Base-by-base conservation (phyloP, 305 asterid species). In the Fraxinus floribunda region DNA sequence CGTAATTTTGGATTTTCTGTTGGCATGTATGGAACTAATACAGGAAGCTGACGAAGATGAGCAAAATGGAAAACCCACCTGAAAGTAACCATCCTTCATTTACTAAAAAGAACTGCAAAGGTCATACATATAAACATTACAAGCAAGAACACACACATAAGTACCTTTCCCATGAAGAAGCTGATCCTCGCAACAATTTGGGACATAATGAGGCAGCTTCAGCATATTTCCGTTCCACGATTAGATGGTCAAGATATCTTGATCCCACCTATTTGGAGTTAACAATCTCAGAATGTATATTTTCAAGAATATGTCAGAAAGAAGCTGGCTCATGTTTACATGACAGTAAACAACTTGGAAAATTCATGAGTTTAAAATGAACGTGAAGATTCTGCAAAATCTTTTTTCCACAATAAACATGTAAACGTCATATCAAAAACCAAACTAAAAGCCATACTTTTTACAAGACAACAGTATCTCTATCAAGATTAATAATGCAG, bases 1-100 rank as follows among this genome's bases (percentile, higher is more conserved):
- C 98, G 95, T 81, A 96, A 91, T 86, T 91, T 93, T 85, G 99
- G 99, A 86, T 92, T 92, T 84, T 96, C 97, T 73, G 97, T 92
- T 22, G 99, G 99, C 77, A 94, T 94, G 86, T 92, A 92, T 22
- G 99, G 97, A 82, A 94, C 99, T 87, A 96, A 84, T 83, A 92
- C 94, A 78, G 95, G 98, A 88, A 96, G 98, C 83, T 96, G 99
- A 49, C 97, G 98, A 76, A 96, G 97, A 86, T 96, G 99, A 79
- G 99, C 98, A 79, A 96, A 96, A 87, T 96, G 98, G 87, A 94
- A 94, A 86, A 96, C 95, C 99, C 98, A 94, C 88, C 98, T 96
- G 89, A 79, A 82, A 79, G 79, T 72, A 89, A 80, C 52, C 78
- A 75, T 76, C 29, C 83, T 24, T 78, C 62, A 80, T 85, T 78